These are phyloP conservation scores for Pseudozyma sp. DNA, from an alignment of 1,284 basidiomycete genomes.

Conservation along the genomic window DNA sequence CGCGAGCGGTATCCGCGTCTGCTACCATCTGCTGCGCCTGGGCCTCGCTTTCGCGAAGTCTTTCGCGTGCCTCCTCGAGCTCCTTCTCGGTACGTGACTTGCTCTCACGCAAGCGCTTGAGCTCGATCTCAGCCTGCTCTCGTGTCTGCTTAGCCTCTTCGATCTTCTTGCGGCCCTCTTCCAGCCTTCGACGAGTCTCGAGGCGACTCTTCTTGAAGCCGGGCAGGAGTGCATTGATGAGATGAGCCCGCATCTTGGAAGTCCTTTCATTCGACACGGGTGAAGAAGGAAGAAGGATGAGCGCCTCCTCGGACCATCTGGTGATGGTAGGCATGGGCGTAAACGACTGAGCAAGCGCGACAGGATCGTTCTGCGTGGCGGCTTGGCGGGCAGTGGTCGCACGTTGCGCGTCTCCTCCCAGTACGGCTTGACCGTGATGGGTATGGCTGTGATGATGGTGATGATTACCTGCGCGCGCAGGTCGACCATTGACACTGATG, in stretches of 20 bases:
- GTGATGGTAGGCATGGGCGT: constrained; percentile 82
- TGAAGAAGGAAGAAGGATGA: constrained; percentile 77
- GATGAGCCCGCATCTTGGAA: constrained; percentile 79
- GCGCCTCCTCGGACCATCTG: constrained; percentile 90
- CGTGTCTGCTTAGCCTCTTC: constrained; percentile 69
- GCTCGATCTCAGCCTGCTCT: constrained; percentile 53
- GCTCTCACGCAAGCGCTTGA: constrained; percentile 34
- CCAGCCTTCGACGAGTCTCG: constrained; percentile 61
- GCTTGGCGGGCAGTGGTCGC: constrained; percentile 33
- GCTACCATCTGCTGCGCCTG: constrained; percentile 63
- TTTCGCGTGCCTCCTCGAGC: constrained; percentile 58
- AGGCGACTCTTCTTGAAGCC: constrained; percentile 67
- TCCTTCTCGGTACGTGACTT: constrained; percentile 53
- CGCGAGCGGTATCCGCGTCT: constrained; percentile 40
- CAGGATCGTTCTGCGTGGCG: constrained; percentile 48
- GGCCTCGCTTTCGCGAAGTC: constrained; percentile 62
- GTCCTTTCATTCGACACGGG: constrained; percentile 78
- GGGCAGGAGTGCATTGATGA: constrained; percentile 83
- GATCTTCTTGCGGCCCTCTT: constrained; percentile 69
- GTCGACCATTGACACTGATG: constrained; percentile 27
- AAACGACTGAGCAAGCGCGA: constrained; percentile 69
- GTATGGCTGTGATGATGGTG: constrained; percentile 37
- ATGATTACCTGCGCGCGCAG: constrained; percentile 19
- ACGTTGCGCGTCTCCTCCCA: constrained; percentile 27
- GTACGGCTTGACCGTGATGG: constrained; percentile 35